Conservation (phyloP, 2,329 filamentous ascomycete genomes). For the Paramyrothecium roridum region DNA sequence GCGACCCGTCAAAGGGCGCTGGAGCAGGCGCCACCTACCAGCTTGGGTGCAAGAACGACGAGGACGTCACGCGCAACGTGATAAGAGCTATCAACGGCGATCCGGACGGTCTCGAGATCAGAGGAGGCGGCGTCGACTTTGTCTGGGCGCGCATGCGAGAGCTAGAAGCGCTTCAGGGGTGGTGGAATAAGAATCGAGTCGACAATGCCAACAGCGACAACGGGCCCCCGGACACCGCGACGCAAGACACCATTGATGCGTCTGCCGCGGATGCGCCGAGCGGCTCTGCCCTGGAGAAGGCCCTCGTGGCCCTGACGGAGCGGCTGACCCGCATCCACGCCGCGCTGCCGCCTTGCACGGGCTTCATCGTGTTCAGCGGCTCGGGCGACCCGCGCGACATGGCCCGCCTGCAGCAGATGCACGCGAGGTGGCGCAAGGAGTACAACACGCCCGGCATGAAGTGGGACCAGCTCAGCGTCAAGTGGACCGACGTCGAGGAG, state of each 20-base stretch:
- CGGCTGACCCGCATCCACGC: slow-evolving; percentile 55
- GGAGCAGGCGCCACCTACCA: slow-evolving; percentile 54
- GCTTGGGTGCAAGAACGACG: slow-evolving; percentile 57
- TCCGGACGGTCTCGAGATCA: slow-evolving; percentile 52
- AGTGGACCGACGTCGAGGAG: slow-evolving; percentile 66
- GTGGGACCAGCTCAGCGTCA: slow-evolving; percentile 64
- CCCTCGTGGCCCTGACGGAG: slow-evolving; percentile 40
- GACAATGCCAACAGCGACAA: slow-evolving; percentile 29
- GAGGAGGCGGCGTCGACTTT: slow-evolving; percentile 61
- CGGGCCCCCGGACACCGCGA: slow-evolving; percentile 24
- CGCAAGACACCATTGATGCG: slow-evolving; percentile 2
- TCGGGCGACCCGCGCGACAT: slow-evolving; percentile 67
- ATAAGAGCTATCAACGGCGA: slow-evolving; percentile 60
- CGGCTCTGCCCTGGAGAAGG: slow-evolving; percentile 37
- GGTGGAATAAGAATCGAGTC: slow-evolving; percentile 60
- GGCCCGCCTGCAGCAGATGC: slow-evolving; percentile 58
- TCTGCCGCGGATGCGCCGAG: slow-evolving; percentile 12
- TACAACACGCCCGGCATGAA: slow-evolving; percentile 61
- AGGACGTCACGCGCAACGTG: slow-evolving; percentile 52
- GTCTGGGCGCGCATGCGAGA: slow-evolving; percentile 65
- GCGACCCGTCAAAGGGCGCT: slow-evolving; percentile 63
- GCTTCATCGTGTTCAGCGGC: slow-evolving; percentile 62
- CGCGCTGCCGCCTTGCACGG: slow-evolving; percentile 61
- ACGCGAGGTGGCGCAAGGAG: slow-evolving; percentile 59
- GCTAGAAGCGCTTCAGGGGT: slow-evolving; percentile 62